These are phyloP conservation scores for Xanthoceras sorbifolium DNA, from an alignment of 345 rosid genomes.

Conservation along the genomic window DNA sequence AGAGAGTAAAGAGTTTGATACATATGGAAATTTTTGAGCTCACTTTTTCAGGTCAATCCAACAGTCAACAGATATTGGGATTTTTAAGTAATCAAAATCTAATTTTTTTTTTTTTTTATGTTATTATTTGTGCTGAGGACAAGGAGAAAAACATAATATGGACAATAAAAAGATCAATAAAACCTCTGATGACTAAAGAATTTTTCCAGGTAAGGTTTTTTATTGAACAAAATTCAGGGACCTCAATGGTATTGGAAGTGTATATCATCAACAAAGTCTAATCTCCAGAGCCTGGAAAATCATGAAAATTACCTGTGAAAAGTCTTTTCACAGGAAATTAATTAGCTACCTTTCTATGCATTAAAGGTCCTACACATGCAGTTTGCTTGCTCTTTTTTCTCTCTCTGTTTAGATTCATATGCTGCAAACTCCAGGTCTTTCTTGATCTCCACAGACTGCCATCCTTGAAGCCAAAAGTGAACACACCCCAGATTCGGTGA, in stretches of 20 bases:
- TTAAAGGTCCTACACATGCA: no score
- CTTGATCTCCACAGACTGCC: slow-evolving; percentile 43
- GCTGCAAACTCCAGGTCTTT: slow-evolving; percentile 37
- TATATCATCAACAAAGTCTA: slow-evolving; percentile 4
- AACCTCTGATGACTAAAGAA: neutral
- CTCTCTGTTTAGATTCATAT: no score
- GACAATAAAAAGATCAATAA: neutral
- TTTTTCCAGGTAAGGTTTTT: neutral
- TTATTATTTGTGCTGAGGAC: slow-evolving; percentile 18
- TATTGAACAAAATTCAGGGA: slow-evolving; percentile 7
- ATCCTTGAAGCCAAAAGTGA: slow-evolving; percentile 43
- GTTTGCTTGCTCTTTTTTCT: no score
- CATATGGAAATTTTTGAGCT: neutral
- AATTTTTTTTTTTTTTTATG: neutral
- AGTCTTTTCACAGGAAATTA: no score
- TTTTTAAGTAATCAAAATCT: slow-evolving; percentile 6
- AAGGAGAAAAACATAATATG: neutral
- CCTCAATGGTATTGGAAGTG: slow-evolving; percentile 8
- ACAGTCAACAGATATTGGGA: neutral
- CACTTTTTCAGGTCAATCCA: neutral
- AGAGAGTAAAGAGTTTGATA: no score
- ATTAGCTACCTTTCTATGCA: no score
- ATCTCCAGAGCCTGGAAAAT: neutral
- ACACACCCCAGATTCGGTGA: slow-evolving; percentile 39
- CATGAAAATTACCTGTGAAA: neutral